Evolutionary conservation across 1,284 basidiomycete species (phyloP).

Genomic region (Abortiporus biennis): DNA sequence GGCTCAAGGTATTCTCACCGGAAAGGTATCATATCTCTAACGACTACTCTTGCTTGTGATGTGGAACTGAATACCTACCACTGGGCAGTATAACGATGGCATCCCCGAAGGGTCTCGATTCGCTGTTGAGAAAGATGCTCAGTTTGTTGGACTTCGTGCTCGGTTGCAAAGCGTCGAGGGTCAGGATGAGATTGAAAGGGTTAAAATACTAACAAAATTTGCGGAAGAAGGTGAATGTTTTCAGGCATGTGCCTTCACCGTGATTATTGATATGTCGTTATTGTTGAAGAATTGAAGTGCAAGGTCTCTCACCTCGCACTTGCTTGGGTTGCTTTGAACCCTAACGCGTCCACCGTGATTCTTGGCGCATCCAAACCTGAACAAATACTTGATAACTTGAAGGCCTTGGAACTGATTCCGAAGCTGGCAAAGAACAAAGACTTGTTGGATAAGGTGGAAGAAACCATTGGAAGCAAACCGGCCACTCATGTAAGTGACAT

Average conservation of each 20-base stretch:
- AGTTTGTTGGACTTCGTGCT: conserved; percentile 22
- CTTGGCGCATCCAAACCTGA: conserved; percentile 55
- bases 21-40: conserved; percentile 44
- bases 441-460: conserved; percentile 59
- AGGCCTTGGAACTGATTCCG: conserved; percentile 64
- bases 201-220: conserved; percentile 59
- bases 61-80: no score
- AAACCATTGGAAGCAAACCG: conserved; percentile 51
- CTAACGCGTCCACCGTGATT: conserved; percentile 52
- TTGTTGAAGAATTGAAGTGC: conserved; percentile 40
- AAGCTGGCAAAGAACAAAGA: conserved; percentile 62
- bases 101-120: conserved; percentile 57
- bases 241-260: no score
- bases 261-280: neutral
- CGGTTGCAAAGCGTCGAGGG: conserved; percentile 38
- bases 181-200: conserved; percentile 61
- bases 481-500: conserved; percentile 26
- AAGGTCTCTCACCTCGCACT: conserved; percentile 61
- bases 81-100: conserved; percentile 37
- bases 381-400: conserved; percentile 64
- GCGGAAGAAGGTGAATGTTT: conserved; percentile 41
- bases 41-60: no score
- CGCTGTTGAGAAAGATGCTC: conserved; percentile 42
- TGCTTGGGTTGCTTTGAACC: conserved; percentile 63
- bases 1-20: conserved; percentile 64